A percentile compares a stretch with the other conserved stretches of the same genome.
phyloP scores from a whole-genome alignment of 2,329 filamentous ascomycete species.

The Penicillium sp. region DNA sequence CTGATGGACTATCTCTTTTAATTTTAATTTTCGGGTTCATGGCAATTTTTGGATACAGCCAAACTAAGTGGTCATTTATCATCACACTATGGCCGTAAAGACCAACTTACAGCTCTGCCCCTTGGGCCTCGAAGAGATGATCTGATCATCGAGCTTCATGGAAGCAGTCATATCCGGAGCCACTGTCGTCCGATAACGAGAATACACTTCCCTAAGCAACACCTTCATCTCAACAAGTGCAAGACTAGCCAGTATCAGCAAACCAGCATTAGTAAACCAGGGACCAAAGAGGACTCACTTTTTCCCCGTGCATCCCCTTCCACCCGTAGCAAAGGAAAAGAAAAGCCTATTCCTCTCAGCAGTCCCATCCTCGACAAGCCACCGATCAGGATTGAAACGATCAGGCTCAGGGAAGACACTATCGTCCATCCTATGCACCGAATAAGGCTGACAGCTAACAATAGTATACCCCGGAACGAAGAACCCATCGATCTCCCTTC shows the following conservation, averaged over 20 bases:
- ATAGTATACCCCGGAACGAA: conserved; percentile 29
- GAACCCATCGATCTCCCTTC: conserved; percentile 36
- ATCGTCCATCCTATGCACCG: conserved; percentile 27
- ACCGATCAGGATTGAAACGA: conserved; percentile 28
- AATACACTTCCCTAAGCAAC: conserved; percentile 55
- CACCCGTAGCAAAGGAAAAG: conserved; percentile 59
- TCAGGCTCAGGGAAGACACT: conserved; percentile 26
- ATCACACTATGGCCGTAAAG: conserved; percentile 14
- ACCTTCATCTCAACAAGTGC: conserved; percentile 62
- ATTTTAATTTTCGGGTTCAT: neutral
- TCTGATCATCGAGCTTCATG: conserved; percentile 59
- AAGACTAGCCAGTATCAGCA: conserved; percentile 36
- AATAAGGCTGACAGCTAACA: conserved; percentile 35
- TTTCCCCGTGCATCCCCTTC: conserved; percentile 48
- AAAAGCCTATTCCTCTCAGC: conserved; percentile 46
- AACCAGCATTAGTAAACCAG: conserved; percentile 1
- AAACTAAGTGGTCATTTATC: no score
- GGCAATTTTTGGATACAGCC: neutral
- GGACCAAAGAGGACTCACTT: conserved; percentile 45
- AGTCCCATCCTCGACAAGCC: conserved; percentile 28
- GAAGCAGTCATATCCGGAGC: conserved; percentile 48
- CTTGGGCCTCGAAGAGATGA: conserved; percentile 56
- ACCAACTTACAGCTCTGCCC: conserved; percentile 51
- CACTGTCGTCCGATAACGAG: conserved; percentile 45
- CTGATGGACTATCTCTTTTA: neutral